These are phyloP conservation scores for Benincasa hispida DNA, from an alignment of 306 rosid genomes.

Conservation along the genomic window DNA sequence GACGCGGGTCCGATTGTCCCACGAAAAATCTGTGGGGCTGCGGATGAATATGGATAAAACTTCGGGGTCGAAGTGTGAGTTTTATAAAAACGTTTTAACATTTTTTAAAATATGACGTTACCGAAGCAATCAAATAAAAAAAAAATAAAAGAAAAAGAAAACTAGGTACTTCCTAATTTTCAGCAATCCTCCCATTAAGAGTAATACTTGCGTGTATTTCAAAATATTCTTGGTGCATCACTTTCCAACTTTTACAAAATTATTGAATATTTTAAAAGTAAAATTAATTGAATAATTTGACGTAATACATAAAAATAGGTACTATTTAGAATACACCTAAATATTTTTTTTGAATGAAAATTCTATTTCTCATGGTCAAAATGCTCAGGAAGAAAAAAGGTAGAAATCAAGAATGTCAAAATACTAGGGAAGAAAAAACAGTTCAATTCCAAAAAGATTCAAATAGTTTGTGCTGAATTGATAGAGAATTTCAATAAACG, in stretches of 20 bases:
- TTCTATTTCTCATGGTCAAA: neutral
- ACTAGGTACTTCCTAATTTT: neutral
- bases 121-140: neutral
- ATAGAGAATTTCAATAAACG: neutral
- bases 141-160: neutral
- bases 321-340: no score
- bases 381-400: neutral
- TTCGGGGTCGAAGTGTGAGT: no score
- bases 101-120: neutral
- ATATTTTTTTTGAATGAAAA: no score
- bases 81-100: neutral
- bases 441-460: neutral
- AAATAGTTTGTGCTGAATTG: neutral
- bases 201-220: no score
- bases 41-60: neutral
- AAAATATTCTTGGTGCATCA: no score
- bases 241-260: no score
- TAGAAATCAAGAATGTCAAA: neutral
- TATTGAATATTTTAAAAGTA: no score
- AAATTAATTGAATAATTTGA: no score
- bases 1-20: neutral
- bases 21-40: neutral
- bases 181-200: no score
- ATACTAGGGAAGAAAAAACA: neutral
- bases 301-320: no score